Percentiles rank a stretch among this genome's conserved stretches.
phyloP scores from a whole-genome alignment of 345 rosid genomes.

The Durio zibethinus region DNA sequence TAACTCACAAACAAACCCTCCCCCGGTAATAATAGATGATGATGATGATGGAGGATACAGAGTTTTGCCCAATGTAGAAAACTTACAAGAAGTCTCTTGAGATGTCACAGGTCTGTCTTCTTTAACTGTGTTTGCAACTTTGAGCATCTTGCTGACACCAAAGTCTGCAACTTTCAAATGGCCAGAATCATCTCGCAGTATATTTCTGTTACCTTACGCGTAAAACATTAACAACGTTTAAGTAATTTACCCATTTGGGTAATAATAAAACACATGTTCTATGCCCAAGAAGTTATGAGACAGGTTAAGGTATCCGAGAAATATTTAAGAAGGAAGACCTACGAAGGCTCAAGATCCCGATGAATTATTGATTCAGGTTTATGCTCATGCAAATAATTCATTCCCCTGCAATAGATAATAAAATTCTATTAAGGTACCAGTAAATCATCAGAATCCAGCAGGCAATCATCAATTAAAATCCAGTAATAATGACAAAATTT shows the following conservation, averaged over 20 bases:
- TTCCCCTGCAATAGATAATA: slow-evolving; percentile 55
- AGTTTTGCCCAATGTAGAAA: slow-evolving; percentile 7
- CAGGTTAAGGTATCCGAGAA: background rate
- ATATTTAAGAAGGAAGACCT: slow-evolving; percentile 35
- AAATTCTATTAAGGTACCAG: background rate
- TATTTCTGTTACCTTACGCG: slow-evolving; percentile 62
- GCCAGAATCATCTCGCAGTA: slow-evolving; percentile 72
- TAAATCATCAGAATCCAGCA: background rate
- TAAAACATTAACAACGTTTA: slow-evolving; percentile 29
- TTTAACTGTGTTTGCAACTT: slow-evolving; percentile 53
- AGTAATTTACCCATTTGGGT: slow-evolving; percentile 24
- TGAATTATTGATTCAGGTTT: slow-evolving; percentile 84
- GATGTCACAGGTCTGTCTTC: slow-evolving; percentile 47
- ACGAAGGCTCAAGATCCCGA: slow-evolving; percentile 83
- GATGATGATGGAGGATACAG: background rate
- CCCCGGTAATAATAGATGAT: background rate
- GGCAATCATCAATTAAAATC: background rate
- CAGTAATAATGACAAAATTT: background rate
- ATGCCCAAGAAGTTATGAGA: slow-evolving; percentile 6
- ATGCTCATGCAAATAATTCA: slow-evolving; percentile 82
- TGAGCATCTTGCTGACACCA: slow-evolving; percentile 60
- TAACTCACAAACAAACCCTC: background rate
- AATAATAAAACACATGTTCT: background rate
- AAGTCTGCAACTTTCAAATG: slow-evolving; percentile 72
- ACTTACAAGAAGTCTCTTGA: slow-evolving; percentile 63